Percentiles rank a stretch among this genome's conserved stretches.
phyloP scores from a whole-genome alignment of 208 protist species.

The Acanthamoeba pearcei region DNA sequence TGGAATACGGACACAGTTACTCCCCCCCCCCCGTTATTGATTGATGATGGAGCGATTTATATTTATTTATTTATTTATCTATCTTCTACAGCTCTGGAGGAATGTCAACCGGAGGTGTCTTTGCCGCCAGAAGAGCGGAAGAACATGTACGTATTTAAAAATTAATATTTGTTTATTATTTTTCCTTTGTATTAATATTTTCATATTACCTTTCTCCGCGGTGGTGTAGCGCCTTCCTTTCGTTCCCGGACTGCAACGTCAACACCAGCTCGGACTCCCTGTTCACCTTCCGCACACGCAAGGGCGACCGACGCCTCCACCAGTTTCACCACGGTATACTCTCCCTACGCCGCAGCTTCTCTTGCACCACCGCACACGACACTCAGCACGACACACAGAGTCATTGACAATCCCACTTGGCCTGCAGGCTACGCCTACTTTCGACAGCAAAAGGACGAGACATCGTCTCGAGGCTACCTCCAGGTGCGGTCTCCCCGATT shows the following conservation, averaged over 20 bases:
- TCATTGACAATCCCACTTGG: neutral
- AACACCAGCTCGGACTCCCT: constrained; percentile 58
- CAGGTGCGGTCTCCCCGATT: neutral
- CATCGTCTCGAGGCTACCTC: constrained; percentile 21
- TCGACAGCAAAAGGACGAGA: constrained; percentile 28
- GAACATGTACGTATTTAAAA: constrained; percentile 16
- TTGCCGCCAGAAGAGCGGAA: constrained; percentile 3
- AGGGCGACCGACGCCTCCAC: neutral
- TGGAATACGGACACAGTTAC: constrained; percentile 53
- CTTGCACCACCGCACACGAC: neutral
- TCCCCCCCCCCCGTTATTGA: neutral
- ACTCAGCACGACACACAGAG: neutral
- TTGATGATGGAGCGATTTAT: no score
- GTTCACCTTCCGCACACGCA: constrained; percentile 46
- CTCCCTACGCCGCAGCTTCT: no score
- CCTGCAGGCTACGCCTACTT: constrained; percentile 59
- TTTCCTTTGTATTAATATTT: neutral
- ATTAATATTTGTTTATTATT: neutral
- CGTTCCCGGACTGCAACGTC: constrained; percentile 50
- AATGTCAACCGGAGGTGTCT: neutral
- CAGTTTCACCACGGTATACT: constrained; percentile 42
- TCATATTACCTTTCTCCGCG: neutral
- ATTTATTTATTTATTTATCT: neutral
- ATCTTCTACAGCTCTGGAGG: constrained; percentile 14
- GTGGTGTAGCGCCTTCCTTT: neutral